These are phyloP conservation scores for Beta corolliflora DNA, from an alignment of 179 eudicot genomes.

Conservation along the genomic window DNA sequence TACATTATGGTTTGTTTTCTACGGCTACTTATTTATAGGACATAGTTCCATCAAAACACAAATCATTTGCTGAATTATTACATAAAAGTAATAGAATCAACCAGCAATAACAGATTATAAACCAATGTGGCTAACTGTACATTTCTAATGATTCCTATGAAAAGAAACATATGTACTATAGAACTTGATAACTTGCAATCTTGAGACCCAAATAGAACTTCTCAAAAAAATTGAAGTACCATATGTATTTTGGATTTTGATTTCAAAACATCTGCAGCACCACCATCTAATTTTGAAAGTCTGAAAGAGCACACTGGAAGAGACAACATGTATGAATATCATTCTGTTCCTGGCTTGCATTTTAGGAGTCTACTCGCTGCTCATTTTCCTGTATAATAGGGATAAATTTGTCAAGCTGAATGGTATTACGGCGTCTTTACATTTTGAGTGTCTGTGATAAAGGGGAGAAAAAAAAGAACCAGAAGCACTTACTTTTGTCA, in stretches of 20 bases:
- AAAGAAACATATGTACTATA: slow-evolving; percentile 11
- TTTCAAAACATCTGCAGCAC: background rate
- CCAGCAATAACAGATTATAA: background rate
- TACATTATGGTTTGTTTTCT: background rate
- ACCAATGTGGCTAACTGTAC: slow-evolving; percentile 19
- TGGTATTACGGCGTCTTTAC: no score
- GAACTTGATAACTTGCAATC: background rate
- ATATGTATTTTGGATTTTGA: background rate
- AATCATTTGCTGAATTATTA: background rate
- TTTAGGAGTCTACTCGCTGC: background rate
- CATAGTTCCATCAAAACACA: background rate
- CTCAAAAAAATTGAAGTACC: background rate
- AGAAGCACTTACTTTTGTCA: background rate
- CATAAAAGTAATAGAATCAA: background rate
- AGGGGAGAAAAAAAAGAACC: background rate
- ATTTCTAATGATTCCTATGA: background rate
- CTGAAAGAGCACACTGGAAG: background rate
- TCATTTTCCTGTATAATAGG: slow-evolving; percentile 14
- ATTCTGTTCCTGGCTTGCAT: background rate
- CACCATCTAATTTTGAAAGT: background rate
- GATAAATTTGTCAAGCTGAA: background rate
- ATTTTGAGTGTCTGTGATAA: background rate
- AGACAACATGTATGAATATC: background rate
- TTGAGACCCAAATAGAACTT: slow-evolving; percentile 6
- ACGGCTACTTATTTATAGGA: background rate